Evolutionary conservation across 2,329 filamentous ascomycete genomes (phyloP).

Genomic region (Cladosporium sp.): DNA sequence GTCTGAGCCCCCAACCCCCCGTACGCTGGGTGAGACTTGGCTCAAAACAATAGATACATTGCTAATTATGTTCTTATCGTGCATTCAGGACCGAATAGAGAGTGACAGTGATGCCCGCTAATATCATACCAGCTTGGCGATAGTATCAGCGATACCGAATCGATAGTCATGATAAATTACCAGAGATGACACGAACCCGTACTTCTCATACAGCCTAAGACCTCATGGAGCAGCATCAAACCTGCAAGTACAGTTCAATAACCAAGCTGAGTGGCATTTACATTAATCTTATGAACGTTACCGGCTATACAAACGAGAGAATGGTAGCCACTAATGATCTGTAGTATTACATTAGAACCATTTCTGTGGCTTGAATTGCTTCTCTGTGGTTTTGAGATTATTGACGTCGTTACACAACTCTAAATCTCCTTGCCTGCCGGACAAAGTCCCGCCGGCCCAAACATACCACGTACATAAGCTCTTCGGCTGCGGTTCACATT

Average conservation of each 20-base stretch:
- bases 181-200: neutral
- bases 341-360: neutral
- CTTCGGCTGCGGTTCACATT: neutral
- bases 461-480: neutral
- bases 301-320: neutral
- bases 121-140: neutral
- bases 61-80: too few species aligned
- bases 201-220: too few species aligned
- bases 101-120: neutral
- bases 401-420: neutral
- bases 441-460: neutral
- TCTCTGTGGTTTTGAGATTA: neutral
- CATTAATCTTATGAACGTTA: neutral
- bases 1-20: neutral
- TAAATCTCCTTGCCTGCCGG: neutral
- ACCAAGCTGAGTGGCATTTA: neutral
- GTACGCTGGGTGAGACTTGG: neutral
- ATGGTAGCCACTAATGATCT: neutral
- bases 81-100: too few species aligned
- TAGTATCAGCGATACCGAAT: neutral
- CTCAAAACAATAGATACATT: neutral
- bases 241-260: neutral
- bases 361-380: neutral
- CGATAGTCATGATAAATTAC: neutral
- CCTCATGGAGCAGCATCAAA: neutral